Conservation (phyloP, 768 basidiomycete species). For the Hericium coralloides region DNA sequence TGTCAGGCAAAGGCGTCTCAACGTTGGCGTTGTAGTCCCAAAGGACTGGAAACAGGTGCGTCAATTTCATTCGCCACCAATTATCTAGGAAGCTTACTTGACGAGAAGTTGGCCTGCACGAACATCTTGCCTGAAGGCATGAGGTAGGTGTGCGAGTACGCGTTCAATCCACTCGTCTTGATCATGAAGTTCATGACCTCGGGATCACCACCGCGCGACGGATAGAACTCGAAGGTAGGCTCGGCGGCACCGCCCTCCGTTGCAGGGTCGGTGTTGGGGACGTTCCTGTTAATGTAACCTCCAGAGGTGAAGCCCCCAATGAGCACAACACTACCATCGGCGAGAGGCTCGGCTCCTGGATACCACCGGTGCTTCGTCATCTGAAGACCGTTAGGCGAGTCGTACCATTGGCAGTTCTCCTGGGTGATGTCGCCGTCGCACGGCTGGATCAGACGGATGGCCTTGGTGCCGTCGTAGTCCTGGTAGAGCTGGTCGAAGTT, state of each 20-base stretch:
- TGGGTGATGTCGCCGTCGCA: constrained; percentile 44
- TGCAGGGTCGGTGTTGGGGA: constrained; percentile 55
- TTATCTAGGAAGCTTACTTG: constrained; percentile 37
- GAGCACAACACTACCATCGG: constrained; percentile 70
- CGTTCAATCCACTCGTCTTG: constrained; percentile 66
- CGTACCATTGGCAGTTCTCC: constrained; percentile 61
- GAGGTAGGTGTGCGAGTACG: constrained; percentile 67
- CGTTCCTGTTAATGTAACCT: constrained; percentile 71
- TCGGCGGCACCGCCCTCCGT: constrained; percentile 65
- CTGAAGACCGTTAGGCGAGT: constrained; percentile 48
- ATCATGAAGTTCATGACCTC: constrained; percentile 59
- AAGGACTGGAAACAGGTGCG: constrained; percentile 24
- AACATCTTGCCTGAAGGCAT: constrained; percentile 74
- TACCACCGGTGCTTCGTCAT: constrained; percentile 75
- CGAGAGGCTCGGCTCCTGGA: constrained; percentile 62
- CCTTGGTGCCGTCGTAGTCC: constrained; percentile 71
- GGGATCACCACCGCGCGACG: constrained; percentile 39
- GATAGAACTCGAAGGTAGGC: constrained; percentile 79
- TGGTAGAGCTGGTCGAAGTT: constrained; percentile 59
- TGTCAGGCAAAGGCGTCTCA: constrained; percentile 58
- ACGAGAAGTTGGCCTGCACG: constrained; percentile 75
- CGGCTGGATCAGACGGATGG: constrained; percentile 77
- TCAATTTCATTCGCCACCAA: constrained; percentile 6
- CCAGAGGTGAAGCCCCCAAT: constrained; percentile 77
- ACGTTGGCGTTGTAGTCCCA: constrained; percentile 46